Conservation (phyloP, 257 asterid species). For the Solanum arcanum region DNA sequence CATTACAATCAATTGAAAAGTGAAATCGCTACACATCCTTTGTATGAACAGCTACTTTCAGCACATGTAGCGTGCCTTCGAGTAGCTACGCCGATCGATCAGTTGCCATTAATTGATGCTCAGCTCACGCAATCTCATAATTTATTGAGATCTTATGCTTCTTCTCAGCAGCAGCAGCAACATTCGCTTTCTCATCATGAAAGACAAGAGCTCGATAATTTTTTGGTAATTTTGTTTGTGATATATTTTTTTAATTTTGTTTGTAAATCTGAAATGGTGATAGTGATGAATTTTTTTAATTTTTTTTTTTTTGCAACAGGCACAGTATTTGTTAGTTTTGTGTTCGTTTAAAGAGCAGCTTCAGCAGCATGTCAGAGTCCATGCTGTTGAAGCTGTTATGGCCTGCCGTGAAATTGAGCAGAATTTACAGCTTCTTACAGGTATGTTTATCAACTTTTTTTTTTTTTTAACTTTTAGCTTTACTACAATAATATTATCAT, state of each 20-base stretch:
- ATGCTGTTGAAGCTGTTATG: conserved; percentile 98
- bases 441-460: conserved; percentile 10
- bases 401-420: conserved; percentile 98
- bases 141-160: conserved; percentile 55
- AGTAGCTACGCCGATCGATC: conserved; percentile 97
- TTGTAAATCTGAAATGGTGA: not conserved
- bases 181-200: conserved; percentile 44
- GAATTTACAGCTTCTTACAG: conserved; percentile 73
- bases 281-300: accelerated
- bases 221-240: conserved; percentile 32
- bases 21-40: conserved; percentile 79
- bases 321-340: conserved; percentile 74
- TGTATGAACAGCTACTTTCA: conserved; percentile 76
- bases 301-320: conserved; percentile 22
- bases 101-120: conserved; percentile 75
- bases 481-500: too few relatives aligned
- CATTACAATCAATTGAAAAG: conserved; percentile 49
- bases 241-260: not conserved
- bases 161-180: conserved; percentile 1
- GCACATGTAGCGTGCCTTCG: conserved; percentile 95
- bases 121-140: conserved; percentile 77
- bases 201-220: conserved; percentile 76
- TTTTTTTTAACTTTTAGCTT: not conserved
- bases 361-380: conserved; percentile 97
- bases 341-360: conserved; percentile 92